Conservation (phyloP, 768 basidiomycete species). For the Heimioporus sp. region DNA sequence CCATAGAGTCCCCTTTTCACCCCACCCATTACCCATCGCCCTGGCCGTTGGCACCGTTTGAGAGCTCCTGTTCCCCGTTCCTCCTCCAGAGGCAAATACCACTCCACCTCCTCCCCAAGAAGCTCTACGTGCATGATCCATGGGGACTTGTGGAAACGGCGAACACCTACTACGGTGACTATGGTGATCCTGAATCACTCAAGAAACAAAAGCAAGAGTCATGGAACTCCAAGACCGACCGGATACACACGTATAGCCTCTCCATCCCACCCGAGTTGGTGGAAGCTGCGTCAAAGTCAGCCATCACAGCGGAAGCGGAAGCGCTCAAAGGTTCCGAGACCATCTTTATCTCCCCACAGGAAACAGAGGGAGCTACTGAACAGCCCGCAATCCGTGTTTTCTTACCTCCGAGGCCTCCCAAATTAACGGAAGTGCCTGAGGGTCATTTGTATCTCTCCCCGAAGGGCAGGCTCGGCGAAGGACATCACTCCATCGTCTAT, state of each 20-base stretch:
- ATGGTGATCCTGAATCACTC: neutral
- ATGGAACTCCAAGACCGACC: constrained; percentile 30
- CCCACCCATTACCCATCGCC: constrained; percentile 35
- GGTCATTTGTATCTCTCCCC: constrained; percentile 51
- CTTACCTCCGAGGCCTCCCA: constrained; percentile 25
- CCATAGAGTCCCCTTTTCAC: constrained; percentile 25
- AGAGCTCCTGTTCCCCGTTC: constrained; percentile 18
- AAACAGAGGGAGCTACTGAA: constrained; percentile 22
- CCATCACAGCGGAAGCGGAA: constrained; percentile 5
- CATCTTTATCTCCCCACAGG: constrained; percentile 21
- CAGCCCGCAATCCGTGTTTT: constrained; percentile 28
- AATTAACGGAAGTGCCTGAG: constrained; percentile 26
- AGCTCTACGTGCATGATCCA: constrained; percentile 44
- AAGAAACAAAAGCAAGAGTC: neutral
- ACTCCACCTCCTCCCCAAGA: constrained; percentile 37
- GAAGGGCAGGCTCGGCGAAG: constrained; percentile 34
- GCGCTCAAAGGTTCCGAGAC: neutral
- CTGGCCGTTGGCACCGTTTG: constrained; percentile 42
- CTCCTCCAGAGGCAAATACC: constrained; percentile 32
- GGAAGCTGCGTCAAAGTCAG: constrained; percentile 5
- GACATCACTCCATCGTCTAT: constrained; percentile 52
- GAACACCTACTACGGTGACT: too few relatives aligned
- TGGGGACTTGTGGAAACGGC: constrained; percentile 26
- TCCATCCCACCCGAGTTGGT: constrained; percentile 12
- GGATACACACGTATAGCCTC: constrained; percentile 29